Evolutionary conservation across 2,329 filamentous ascomycete genomes (phyloP), one percentile per base, ranked within the genome.

Genomic region (Blastomyces parvus): DNA sequence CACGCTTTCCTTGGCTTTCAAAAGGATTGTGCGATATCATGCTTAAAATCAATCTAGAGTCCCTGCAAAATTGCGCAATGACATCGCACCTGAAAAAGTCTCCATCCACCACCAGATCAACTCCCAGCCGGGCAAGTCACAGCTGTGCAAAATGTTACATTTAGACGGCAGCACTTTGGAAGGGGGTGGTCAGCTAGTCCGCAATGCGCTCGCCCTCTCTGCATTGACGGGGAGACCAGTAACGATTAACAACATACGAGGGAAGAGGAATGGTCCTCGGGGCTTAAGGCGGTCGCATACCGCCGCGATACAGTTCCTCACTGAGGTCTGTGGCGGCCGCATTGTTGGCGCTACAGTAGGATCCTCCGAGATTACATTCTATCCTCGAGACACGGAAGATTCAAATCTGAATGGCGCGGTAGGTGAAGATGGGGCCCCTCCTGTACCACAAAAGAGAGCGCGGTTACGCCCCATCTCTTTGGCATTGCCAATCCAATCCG

Each of bases 131-230:
- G 4, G 11, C 9, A 40, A 13, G n/a, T 22, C 5, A 27, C 0
- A 42, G 4, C 9, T 3, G 13, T 36, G 17, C 53, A 40, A 52
- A 30, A 67, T 68, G 65, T 40, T 81, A 33, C 69, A 75, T 59
- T 72, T 86, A 13, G 79, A 84, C 69, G 84, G 84, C 58, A 79
- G 79, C 22, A 84, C 79, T 2, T 80, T 86, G 25, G 84, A 87
- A 78, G 84, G 84, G 48, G 84, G 84, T 33, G 84, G 84, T 17
- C 84, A 87, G 70, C 76, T 87, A 2, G 75, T 86, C 53, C 83
- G 84, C 27, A 79, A 83, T 60, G 82, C 83, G 2, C 67, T 85
- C 9, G 79, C 80, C 17, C 73, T 86, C 2, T 82, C 84, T 0
- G 80, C 81, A 5, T 74, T 86, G 19, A 83, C 80, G 6, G 70